Percentiles rank a stretch among this genome's conserved stretches.
Evolutionary conservation across 202 grass and related monocot genomes (phyloP).

Genomic region (Saccharum hybrid): DNA sequence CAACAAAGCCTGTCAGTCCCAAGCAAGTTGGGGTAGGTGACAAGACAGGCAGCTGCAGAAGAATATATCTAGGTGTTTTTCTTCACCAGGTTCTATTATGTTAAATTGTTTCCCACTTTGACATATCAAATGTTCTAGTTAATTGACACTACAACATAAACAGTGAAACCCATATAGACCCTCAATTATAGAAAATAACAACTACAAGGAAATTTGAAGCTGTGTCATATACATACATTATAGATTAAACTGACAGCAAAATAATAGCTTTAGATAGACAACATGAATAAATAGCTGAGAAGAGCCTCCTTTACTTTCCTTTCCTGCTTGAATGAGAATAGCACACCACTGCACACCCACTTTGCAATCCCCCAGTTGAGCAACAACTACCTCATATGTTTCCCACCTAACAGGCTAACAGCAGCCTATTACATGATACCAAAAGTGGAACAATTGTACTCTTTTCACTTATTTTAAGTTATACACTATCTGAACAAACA

Average conservation of each 20-base stretch:
- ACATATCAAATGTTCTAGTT: slow-evolving; percentile 5
- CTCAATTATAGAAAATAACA: neutral
- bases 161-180: neutral
- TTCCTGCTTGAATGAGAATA: slow-evolving; percentile 12
- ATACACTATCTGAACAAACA: slow-evolving; percentile 36
- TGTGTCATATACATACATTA: neutral
- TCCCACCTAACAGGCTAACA: slow-evolving; percentile 29
- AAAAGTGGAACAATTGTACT: slow-evolving; percentile 25
- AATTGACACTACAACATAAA: neutral
- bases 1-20: too few relatives aligned
- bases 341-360: slow-evolving; percentile 18
- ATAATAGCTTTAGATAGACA: neutral
- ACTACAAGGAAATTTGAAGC: neutral
- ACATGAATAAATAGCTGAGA: slow-evolving; percentile 8
- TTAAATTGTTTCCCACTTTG: neutral
- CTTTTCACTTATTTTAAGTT: slow-evolving; percentile 32
- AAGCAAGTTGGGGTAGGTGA: too few relatives aligned
- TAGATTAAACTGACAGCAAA: neutral
- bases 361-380: slow-evolving; percentile 12
- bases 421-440: slow-evolving; percentile 23
- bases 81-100: neutral
- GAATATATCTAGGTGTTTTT: neutral
- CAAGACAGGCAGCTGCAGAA: neutral
- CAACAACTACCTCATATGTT: slow-evolving; percentile 30
- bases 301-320: neutral